These are phyloP conservation scores for Verticillium zaregamsianum DNA, from an alignment of 2,329 filamentous ascomycete genomes.

Conservation along the genomic window DNA sequence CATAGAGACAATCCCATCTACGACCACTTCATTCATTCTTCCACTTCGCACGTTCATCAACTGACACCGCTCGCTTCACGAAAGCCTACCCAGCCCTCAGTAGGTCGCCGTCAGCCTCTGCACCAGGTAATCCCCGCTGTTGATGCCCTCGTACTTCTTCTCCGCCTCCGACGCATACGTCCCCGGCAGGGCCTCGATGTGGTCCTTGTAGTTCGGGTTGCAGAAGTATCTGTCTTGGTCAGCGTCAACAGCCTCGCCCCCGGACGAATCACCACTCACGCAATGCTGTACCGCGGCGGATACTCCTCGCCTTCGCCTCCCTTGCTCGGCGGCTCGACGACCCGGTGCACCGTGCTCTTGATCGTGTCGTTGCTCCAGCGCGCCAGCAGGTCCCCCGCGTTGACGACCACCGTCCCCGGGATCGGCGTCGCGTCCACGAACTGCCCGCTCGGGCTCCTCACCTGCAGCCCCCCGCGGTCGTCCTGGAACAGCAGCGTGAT, in stretches of 20 bases:
- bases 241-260: background rate
- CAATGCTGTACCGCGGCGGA: conserved; percentile 80
- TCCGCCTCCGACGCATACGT: conserved; percentile 61
- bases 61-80: too few relatives aligned
- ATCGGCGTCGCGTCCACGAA: conserved; percentile 86
- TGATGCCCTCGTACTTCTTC: conserved; percentile 77
- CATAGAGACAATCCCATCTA: too few relatives aligned
- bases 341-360: conserved; percentile 84
- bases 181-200: conserved; percentile 77
- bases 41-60: too few relatives aligned
- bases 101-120: conserved; percentile 75
- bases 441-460: conserved; percentile 65
- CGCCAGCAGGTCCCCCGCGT: conserved; percentile 81
- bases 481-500: conserved; percentile 63
- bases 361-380: conserved; percentile 91
- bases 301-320: conserved; percentile 51
- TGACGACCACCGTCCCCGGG: conserved; percentile 76
- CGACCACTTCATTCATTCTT: too few relatives aligned
- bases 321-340: conserved; percentile 74
- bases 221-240: conserved; percentile 65
- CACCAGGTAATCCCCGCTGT: conserved; percentile 76
- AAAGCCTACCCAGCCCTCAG: conserved; percentile 22
- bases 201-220: conserved; percentile 73
- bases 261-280: conserved; percentile 42
- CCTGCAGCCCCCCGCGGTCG: conserved; percentile 49